Base-by-base conservation (phyloP, 495 filamentous ascomycete genomes). In the Aspergillus indologenus region DNA sequence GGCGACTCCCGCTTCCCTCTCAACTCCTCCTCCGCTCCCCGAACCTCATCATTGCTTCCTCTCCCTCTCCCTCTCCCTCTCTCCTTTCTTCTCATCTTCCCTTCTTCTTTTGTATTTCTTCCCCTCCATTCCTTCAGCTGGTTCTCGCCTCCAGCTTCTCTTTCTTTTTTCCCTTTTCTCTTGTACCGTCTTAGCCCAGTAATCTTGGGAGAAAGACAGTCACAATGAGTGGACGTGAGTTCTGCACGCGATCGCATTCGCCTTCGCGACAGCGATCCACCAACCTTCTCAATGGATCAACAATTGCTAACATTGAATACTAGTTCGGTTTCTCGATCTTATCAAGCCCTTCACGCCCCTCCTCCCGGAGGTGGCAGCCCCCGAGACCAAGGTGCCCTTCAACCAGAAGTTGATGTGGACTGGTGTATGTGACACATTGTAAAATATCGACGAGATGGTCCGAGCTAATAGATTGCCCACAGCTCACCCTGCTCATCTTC, bases 341-440 rank as follows among this genome's bases (percentile, higher is more conserved):
- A 93, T 99, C 79, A 99, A 98, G 79, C 94, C 95, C 75, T 99
- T 99, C 77, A 89, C 92, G 81, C 92, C 94, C 77, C 88, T 97
- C 83, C 89, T 99, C 73, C 94, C 94, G 73, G 94, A 99, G 87
- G 94, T 99, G 75, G 87, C 92, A 79, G 87, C 95, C 66, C 95
- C 94, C 59, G 94, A 99, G 81, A 82, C 78, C 87, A 96, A 96
- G 81, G 88, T 92, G 51, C 90, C 93, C 63, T 99, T 98, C 86
- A 93, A 95, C 81, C 93, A 98, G 79, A 93, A 95, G 81, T 79
- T 98, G 84, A 96, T 98, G 92, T 99, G 95, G 95, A 99, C 95
- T 40, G 93, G 92, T 72, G 81, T 87, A 79, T 66, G 81, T 75
- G 48, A 51, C 64, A 54, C 62, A 59, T 62, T 48, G 49, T 64